Conservation (phyloP, 768 basidiomycete genomes). For the Boletales sp. region DNA sequence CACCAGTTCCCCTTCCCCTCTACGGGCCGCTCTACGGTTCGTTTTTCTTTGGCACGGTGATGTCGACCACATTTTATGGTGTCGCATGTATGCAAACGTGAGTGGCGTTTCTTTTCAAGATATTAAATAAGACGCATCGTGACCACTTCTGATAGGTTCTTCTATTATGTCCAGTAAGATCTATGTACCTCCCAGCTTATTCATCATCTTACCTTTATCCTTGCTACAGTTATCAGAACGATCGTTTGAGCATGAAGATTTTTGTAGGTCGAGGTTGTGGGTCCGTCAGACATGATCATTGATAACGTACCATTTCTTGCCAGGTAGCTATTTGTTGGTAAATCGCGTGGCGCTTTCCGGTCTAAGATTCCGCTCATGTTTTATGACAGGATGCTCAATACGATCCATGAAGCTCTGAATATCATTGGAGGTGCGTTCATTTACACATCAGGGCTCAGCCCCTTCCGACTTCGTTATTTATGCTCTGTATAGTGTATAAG, state of each 20-base stretch:
- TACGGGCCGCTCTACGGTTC: neutral
- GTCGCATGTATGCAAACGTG: neutral
- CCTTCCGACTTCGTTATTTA: too few species aligned
- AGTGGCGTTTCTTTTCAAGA: neutral
- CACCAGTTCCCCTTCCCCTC: neutral
- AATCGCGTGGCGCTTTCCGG: too few species aligned
- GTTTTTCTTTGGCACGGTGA: neutral
- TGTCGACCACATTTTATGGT: neutral
- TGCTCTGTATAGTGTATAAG: neutral
- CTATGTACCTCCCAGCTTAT: too few species aligned
- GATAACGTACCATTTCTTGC: neutral
- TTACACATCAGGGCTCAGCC: too few species aligned
- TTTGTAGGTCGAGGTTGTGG: neutral
- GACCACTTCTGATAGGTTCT: neutral
- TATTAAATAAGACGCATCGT: neutral
- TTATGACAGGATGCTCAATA: neutral
- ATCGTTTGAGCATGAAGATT: neutral
- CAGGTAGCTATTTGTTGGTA: neutral
- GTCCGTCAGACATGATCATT: too few species aligned
- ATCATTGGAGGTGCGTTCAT: neutral
- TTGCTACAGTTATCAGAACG: neutral
- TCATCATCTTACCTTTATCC: neutral
- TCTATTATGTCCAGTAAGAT: neutral
- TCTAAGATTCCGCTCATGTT: neutral
- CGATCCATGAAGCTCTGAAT: neutral